Conservation (phyloP, 176 grass and related monocot species). For the Ananas comosus region DNA sequence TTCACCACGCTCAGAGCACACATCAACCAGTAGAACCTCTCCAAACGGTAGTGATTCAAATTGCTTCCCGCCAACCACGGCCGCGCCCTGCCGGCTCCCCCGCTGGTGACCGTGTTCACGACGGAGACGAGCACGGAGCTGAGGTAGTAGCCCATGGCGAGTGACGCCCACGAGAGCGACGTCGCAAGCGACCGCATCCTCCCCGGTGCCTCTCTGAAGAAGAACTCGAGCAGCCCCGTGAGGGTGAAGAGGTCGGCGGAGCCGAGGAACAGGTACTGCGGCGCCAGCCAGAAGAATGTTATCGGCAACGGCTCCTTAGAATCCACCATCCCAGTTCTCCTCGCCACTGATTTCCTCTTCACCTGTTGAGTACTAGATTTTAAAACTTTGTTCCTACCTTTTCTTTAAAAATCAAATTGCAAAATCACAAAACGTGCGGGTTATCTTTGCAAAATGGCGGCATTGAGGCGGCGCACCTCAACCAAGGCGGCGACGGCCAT, state of each 20-base stretch:
- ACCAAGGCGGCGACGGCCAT: constrained; percentile 34
- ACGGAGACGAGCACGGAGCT: constrained; percentile 39
- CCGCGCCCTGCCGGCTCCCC: not conserved
- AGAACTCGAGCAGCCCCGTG: constrained; percentile 71
- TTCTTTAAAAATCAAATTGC: too few species aligned
- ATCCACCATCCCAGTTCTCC: constrained; percentile 2
- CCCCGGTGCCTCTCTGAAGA: constrained; percentile 51
- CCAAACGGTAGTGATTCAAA: constrained; percentile 38
- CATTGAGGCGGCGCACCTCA: constrained; percentile 25
- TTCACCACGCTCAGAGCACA: constrained; percentile 26
- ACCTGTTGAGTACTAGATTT: too few species aligned
- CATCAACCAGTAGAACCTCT: constrained; percentile 66
- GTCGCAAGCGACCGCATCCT: constrained; percentile 63
- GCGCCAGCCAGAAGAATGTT: constrained; percentile 53
- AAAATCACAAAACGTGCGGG: too few species aligned
- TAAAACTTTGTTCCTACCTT: too few species aligned
- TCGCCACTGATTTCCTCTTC: constrained; percentile 21
- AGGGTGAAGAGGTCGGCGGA: constrained; percentile 54
- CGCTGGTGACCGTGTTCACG: constrained; percentile 30
- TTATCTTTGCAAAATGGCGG: too few species aligned
- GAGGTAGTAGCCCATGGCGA: constrained; percentile 49
- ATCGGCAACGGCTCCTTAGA: constrained; percentile 8
- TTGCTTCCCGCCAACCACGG: constrained; percentile 38
- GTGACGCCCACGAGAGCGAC: constrained; percentile 45
- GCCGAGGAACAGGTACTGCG: constrained; percentile 60